phyloP scores from a whole-genome alignment of 2,329 filamentous ascomycete genomes.

The Metarhizium rileyi region DNA sequence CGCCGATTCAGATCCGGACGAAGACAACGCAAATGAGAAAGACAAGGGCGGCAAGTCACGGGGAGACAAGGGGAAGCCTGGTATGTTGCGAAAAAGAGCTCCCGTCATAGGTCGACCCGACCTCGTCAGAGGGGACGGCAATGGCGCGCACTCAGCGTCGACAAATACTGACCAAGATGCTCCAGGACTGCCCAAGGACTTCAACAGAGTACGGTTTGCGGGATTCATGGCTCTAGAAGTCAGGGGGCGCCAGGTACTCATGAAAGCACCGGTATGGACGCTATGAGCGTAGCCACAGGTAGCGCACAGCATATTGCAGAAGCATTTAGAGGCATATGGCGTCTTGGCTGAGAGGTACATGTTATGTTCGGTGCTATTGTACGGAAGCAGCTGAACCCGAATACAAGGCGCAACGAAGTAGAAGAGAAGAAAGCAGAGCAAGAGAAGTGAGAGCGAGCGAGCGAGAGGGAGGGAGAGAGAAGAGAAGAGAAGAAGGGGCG shows the following conservation, averaged over 20 bases:
- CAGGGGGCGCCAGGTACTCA: slow-evolving; percentile 61
- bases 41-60: slow-evolving; percentile 33
- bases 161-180: slow-evolving; percentile 30
- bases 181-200: slow-evolving; percentile 34
- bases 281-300: slow-evolving; percentile 19
- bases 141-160: slow-evolving; percentile 18
- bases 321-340: neutral
- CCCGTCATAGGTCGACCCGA: slow-evolving; percentile 3
- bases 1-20: slow-evolving; percentile 25
- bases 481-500: neutral
- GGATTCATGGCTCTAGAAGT: slow-evolving; percentile 69
- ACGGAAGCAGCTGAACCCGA: neutral
- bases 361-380: neutral
- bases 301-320: neutral
- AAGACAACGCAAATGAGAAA: slow-evolving; percentile 30
- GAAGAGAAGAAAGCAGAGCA: neutral
- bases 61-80: slow-evolving; percentile 36
- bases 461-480: neutral
- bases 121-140: slow-evolving; percentile 15
- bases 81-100: slow-evolving; percentile 26
- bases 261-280: slow-evolving; percentile 67
- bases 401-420: neutral
- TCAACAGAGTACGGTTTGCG: slow-evolving; percentile 58
- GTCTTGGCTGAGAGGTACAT: neutral
- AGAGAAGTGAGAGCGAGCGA: neutral